Conservation (phyloP, 345 rosid species). For the Chamaenerion angustifolium region DNA sequence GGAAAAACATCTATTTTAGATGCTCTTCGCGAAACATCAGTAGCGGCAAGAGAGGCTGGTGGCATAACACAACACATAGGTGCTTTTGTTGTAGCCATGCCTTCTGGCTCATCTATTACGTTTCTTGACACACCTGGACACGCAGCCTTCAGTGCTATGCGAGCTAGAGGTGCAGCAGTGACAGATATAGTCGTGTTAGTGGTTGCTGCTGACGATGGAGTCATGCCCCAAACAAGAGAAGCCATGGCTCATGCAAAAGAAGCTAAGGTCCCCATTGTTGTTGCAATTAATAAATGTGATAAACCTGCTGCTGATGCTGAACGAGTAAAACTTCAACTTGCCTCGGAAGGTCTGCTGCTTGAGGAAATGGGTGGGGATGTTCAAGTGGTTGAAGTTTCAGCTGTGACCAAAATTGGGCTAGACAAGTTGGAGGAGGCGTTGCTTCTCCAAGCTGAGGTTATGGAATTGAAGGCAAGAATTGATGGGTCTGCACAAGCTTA, state of each 20-base stretch:
- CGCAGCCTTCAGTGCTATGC: slow-evolving; percentile 92
- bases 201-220: slow-evolving; percentile 95
- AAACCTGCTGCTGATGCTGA: slow-evolving; percentile 72
- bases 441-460: slow-evolving; percentile 85
- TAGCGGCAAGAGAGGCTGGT: slow-evolving; percentile 87
- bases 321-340: slow-evolving; percentile 75
- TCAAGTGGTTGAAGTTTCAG: slow-evolving; percentile 90
- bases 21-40: slow-evolving; percentile 74
- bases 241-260: slow-evolving; percentile 80
- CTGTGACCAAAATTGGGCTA: slow-evolving; percentile 55
- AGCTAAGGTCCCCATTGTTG: slow-evolving; percentile 82
- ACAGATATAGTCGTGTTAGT: slow-evolving; percentile 91
- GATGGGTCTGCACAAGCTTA: slow-evolving; percentile 96
- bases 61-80: slow-evolving; percentile 98
- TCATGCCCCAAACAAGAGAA: slow-evolving; percentile 95
- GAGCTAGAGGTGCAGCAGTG: slow-evolving; percentile 93
- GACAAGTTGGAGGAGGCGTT: slow-evolving; percentile 75
- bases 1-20: slow-evolving; percentile 91
- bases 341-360: slow-evolving; percentile 65
- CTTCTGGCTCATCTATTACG: slow-evolving; percentile 75
- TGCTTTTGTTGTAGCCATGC: slow-evolving; percentile 82
- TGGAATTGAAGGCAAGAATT: slow-evolving; percentile 53
- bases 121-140: slow-evolving; percentile 95
- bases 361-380: slow-evolving; percentile 92
- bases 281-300: slow-evolving; percentile 88